Percentiles rank a stretch among this genome's conserved stretches.
Evolutionary conservation across 345 rosid genomes (phyloP).

Genomic region (Excoecaria agallocha): DNA sequence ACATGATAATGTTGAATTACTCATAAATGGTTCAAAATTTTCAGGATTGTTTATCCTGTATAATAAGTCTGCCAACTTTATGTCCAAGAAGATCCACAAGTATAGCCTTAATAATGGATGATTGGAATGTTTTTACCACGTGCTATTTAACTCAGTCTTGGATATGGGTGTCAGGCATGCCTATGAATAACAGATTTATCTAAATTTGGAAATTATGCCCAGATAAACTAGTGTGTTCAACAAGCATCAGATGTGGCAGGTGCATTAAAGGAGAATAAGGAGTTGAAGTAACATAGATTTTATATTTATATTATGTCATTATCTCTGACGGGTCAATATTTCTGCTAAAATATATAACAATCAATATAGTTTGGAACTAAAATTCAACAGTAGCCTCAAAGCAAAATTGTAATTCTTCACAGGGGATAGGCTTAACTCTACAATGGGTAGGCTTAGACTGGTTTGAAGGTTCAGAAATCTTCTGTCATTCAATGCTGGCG

Average conservation of each 20-base stretch:
- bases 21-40: background rate
- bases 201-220: background rate
- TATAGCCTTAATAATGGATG: background rate
- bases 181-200: background rate
- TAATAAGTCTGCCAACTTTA: background rate
- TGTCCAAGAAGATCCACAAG: background rate
- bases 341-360: background rate
- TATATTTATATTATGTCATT: background rate
- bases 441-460: background rate
- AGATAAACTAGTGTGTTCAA: background rate
- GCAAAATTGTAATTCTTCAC: background rate
- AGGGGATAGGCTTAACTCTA: background rate
- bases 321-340: background rate
- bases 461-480: background rate
- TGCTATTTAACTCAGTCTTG: background rate
- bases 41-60: background rate
- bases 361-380: background rate
- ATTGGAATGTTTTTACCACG: background rate
- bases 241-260: background rate
- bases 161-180: background rate
- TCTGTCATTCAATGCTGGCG: background rate
- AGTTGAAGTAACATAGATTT: background rate
- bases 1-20: slow-evolving; percentile 4
- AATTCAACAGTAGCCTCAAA: background rate
- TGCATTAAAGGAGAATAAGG: background rate